These are phyloP conservation scores for Blastobotrys illinoisensis DNA, from an alignment of 1,139 yeast genomes.

Conservation along the genomic window DNA sequence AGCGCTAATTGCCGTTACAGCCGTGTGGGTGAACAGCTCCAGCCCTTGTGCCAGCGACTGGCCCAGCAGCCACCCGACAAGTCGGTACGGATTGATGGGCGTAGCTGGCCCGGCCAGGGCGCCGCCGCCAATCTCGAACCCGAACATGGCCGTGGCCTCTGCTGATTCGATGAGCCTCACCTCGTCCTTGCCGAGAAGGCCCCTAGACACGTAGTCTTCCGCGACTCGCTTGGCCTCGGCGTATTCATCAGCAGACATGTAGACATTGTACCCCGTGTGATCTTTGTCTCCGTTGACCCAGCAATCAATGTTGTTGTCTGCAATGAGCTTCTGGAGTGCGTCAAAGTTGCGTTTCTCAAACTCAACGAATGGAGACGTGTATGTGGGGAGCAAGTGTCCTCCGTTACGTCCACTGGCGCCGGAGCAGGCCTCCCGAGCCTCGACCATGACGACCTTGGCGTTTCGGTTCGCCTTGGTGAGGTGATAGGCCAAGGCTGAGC, in stretches of 20 bases:
- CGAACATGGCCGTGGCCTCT: neutral
- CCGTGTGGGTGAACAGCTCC: constrained; percentile 39
- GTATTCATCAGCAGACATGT: neutral
- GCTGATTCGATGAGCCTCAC: constrained; percentile 13
- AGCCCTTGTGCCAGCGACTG: constrained; percentile 32
- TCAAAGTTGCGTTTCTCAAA: constrained; percentile 24
- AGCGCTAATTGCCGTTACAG: constrained; percentile 28
- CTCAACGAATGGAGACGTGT: constrained; percentile 24
- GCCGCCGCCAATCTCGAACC: constrained; percentile 16
- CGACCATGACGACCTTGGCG: constrained; percentile 33
- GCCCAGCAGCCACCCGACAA: constrained; percentile 33
- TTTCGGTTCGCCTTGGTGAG: constrained; percentile 22
- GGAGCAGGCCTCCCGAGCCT: constrained; percentile 41
- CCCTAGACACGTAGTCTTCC: constrained; percentile 5
- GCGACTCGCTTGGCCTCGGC: constrained; percentile 2
- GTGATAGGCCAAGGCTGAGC: constrained; percentile 37
- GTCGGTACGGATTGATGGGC: constrained; percentile 40
- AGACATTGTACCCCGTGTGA: constrained; percentile 35
- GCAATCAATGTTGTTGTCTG: constrained; percentile 35
- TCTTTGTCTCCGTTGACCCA: constrained; percentile 27
- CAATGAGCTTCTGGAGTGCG: constrained; percentile 21
- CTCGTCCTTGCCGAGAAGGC: constrained; percentile 17
- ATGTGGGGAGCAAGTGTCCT: constrained; percentile 42
- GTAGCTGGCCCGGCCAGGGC: constrained; percentile 39
- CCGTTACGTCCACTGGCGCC: constrained; percentile 50